Evolutionary conservation across 768 basidiomycete species (phyloP).

Genomic region (Lyophyllum decastes): DNA sequence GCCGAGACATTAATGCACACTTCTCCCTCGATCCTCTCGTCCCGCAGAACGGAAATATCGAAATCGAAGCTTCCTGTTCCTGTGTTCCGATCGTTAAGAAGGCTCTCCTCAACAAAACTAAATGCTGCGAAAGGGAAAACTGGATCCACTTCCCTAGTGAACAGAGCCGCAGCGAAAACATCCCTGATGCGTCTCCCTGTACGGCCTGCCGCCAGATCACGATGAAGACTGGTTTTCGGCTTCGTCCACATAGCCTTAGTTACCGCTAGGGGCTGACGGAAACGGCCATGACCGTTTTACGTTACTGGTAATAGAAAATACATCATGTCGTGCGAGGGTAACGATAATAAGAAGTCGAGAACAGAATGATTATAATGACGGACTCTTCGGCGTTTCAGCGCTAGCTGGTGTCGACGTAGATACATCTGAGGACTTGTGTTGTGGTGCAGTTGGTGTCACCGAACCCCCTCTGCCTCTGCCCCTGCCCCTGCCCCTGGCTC

Average conservation of each 20-base stretch:
- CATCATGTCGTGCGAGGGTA: constrained; percentile 3
- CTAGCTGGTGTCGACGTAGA: background rate
- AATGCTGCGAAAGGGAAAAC: background rate
- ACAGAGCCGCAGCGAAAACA: background rate
- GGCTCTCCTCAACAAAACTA: constrained; percentile 16
- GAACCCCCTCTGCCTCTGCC: constrained; percentile 37
- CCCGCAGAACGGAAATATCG: background rate
- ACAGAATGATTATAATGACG: background rate
- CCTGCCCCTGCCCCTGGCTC: constrained; percentile 33
- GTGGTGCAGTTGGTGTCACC: background rate
- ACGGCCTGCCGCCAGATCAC: background rate
- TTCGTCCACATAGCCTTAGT: background rate
- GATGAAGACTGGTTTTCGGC: background rate
- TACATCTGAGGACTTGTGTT: background rate
- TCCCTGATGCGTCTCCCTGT: constrained; percentile 12
- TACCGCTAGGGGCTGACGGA: background rate
- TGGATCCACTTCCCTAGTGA: background rate
- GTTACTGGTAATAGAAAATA: constrained; percentile 7
- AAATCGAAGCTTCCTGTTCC: constrained; percentile 26
- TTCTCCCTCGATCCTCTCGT: background rate
- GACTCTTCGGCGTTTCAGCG: background rate
- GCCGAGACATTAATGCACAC: constrained; percentile 2
- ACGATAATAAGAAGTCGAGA: background rate
- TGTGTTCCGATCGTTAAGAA: constrained; percentile 20
- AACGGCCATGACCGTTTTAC: constrained; percentile 2